Conservation (phyloP, 2,329 filamentous ascomycete species). For the Botryotinia calthae region DNA sequence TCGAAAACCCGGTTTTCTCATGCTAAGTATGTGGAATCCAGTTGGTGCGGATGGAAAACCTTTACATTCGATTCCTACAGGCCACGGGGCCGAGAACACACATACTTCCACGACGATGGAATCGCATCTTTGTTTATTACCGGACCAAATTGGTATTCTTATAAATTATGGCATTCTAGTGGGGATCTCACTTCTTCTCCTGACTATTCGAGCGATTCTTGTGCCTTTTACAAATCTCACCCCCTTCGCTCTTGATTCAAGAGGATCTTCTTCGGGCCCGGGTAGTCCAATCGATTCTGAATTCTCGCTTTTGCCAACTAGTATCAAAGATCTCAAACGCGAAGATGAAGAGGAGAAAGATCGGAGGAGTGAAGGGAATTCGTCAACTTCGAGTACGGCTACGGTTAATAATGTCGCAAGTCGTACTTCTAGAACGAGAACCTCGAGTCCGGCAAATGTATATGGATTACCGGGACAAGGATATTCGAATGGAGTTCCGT, state of each 20-base stretch:
- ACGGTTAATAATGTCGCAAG: conserved; percentile 26
- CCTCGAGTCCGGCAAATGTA: conserved; percentile 34
- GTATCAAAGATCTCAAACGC: conserved; percentile 28
- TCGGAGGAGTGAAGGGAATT: conserved; percentile 29
- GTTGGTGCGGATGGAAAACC: conserved; percentile 60
- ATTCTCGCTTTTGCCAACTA: conserved; percentile 30
- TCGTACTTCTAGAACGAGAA: conserved; percentile 32
- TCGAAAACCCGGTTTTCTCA: conserved; percentile 77
- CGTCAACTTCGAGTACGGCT: conserved; percentile 35
- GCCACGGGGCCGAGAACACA: conserved; percentile 37
- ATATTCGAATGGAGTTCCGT: background rate
- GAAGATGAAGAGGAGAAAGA: conserved; percentile 20
- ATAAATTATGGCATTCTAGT: conserved; percentile 71
- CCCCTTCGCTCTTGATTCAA: conserved; percentile 28
- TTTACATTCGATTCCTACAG: conserved; percentile 36
- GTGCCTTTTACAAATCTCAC: conserved; percentile 52
- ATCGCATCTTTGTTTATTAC: conserved; percentile 85
- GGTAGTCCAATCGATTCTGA: background rate
- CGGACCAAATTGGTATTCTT: conserved; percentile 82
- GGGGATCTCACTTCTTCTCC: conserved; percentile 49
- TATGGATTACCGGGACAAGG: conserved; percentile 31
- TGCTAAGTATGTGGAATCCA: conserved; percentile 91
- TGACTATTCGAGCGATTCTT: conserved; percentile 55
- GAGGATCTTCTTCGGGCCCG: conserved; percentile 12
- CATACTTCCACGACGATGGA: conserved; percentile 63